Percentiles rank a stretch among this genome's conserved stretches.
Evolutionary conservation across 2,329 filamentous ascomycete species (phyloP).

Genomic region (Fusarium falciforme): DNA sequence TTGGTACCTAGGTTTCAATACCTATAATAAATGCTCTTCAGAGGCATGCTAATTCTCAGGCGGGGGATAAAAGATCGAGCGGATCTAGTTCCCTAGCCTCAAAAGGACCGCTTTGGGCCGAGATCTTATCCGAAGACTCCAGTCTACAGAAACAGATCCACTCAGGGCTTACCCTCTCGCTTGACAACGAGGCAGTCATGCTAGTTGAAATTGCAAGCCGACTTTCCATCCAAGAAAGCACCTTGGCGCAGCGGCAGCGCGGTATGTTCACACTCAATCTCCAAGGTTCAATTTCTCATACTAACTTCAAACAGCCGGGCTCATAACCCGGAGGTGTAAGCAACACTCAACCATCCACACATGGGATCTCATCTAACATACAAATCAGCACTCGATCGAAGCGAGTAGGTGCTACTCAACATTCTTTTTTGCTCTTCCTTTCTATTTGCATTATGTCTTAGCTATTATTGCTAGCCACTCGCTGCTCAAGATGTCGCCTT

Average conservation of each 20-base stretch:
- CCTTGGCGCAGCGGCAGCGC: background rate
- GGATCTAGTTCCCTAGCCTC: background rate
- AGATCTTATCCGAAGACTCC: background rate
- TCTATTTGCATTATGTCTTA: background rate
- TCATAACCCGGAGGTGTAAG: constrained; percentile 1
- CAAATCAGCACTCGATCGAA: background rate
- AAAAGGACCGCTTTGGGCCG: background rate
- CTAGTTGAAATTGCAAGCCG: background rate
- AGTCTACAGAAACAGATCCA: background rate
- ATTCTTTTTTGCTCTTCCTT: background rate
- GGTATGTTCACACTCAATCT: background rate
- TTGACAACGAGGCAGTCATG: background rate
- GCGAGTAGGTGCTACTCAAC: background rate
- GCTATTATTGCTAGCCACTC: background rate
- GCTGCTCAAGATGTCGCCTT: background rate
- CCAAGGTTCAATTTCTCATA: background rate
- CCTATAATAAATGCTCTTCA: background rate
- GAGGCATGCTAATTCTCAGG: background rate
- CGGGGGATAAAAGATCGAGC: background rate
- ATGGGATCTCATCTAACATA: background rate
- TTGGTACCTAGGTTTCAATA: background rate
- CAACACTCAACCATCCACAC: background rate
- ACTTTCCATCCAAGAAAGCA: background rate
- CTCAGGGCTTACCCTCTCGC: background rate
- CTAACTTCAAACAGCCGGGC: background rate